Base-by-base conservation (phyloP, 192 early-diverging fungal species). In the Linnemannia hyalina region DNA sequence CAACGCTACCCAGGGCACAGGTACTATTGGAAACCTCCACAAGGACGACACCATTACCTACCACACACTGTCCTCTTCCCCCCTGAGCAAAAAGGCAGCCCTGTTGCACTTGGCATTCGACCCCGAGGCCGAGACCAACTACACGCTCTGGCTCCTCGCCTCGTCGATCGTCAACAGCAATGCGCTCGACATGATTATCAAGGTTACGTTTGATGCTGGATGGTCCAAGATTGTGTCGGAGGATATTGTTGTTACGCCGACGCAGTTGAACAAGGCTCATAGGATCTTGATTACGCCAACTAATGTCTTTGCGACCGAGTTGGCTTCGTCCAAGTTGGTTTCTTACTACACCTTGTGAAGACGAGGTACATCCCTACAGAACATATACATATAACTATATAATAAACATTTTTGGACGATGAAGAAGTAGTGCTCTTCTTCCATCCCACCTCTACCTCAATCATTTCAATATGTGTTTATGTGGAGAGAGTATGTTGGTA, bases 71-170 rank as follows among this genome's bases (percentile, higher is more conserved):
- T 73, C 22, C 40, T 69, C 44, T 4, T 63, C 60, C 7, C 23
- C 57, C 10, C 9, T 70, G 20, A 65, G 77, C 5, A 42, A 52
- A 8, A 60, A 74, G 20, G 83, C 83, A 1, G 23, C 77, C 22
- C 55, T 85, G 22, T 7, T 85, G 32, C 83, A 85, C 44, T 46
- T 85, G 38, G 73, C 71, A n/a, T 85, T 85, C 42, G 78, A 80
- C 9, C 40, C 29, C n/a, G 41, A 73, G 22, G 22, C 38, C 54
- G 42, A 54, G 0, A 69, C n/a, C 32, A 79, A 47, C 68, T 36
- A 78, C 49, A 20, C 32, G 0, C 74, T 84, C 52, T 84, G 82
- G 82, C 77, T 84, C 2, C 32, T 85, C 38, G 79, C 83, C 15
- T 85, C 83, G 3, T 85, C 83, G 32, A 81, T 85, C 38, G 55